phyloP scores from a whole-genome alignment of 257 asterid genomes.

The Linderniella brevidens region DNA sequence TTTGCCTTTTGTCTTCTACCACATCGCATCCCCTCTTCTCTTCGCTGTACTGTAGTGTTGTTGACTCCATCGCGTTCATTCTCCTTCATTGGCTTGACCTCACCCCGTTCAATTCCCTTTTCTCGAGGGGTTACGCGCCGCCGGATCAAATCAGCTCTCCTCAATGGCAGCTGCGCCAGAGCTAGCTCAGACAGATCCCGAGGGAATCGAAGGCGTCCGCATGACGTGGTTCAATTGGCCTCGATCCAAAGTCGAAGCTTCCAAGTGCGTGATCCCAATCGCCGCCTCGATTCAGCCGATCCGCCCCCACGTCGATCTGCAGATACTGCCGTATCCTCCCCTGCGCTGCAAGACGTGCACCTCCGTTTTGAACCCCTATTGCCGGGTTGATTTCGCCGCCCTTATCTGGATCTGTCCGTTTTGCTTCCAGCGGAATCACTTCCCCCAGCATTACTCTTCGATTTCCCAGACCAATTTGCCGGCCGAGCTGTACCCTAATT shows the following conservation, averaged over 20 bases:
- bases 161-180: slow-evolving; percentile 54
- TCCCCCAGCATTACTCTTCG: slow-evolving; percentile 32
- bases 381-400: slow-evolving; percentile 45
- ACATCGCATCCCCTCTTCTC: no score
- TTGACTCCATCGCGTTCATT: no score
- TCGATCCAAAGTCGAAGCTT: slow-evolving; percentile 82
- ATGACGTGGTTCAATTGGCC: slow-evolving; percentile 97
- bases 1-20: no score
- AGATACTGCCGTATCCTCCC: slow-evolving; percentile 31
- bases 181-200: slow-evolving; percentile 71
- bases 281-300: slow-evolving; percentile 88
- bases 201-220: slow-evolving; percentile 84
- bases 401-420: slow-evolving; percentile 64
- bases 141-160: slow-evolving; percentile 8
- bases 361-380: slow-evolving; percentile 30
- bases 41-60: no score
- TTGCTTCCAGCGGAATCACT: slow-evolving; percentile 44
- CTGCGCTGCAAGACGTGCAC: slow-evolving; percentile 50
- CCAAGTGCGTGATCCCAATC: slow-evolving; percentile 94
- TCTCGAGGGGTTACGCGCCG: no score
- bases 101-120: no score
- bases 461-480: slow-evolving; percentile 39
- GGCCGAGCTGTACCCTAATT: slow-evolving; percentile 47
- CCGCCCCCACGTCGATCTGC: slow-evolving; percentile 63
- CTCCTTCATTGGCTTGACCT: no score